Evolutionary conservation across 2,329 filamentous ascomycete genomes (phyloP), one percentile per base, ranked within the genome.

Genomic region (Fusarium euwallaceae): DNA sequence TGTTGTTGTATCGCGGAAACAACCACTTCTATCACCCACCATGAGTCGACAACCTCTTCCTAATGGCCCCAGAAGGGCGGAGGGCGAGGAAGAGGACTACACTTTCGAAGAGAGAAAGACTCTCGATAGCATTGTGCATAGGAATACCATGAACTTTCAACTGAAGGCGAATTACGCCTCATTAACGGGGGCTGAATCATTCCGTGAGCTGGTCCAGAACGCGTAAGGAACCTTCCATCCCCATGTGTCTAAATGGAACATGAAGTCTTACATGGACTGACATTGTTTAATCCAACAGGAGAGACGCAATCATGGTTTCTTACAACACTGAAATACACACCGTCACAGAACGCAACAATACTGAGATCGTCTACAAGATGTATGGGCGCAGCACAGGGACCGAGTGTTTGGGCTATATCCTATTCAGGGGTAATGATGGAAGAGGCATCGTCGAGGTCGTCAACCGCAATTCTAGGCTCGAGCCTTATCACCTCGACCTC

Each of bases 161-260:
- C 34, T 61, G n/a, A 45, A 8, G 11, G 39, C 66, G 7, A 55
- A 17, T 10, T 75, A 72, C 62, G 70, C 68, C 6, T 55, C 64
- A 20, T 77, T 71, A 70, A 48, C 43, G 2, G 64, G 70, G 4
- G 39, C 63, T 12, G 76, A 81, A 63, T 81, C 81, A 6, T 82
- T 83, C 29, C 76, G 80, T 17, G 81, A 82, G 68, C 65, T 82
- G 4, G 71, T 81, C 22, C 80, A 82, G 56, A 82, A 82, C 66
- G 83, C 80, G 82, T 80, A 71, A 34, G 55, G 43, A 56, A 24
- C 12, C 34, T 11, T 24, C 10, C 55, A 39, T 36, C 17, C 55
- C 22, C 20, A 12, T 36, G 20, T n/a, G 17, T 22, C 36, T 34
- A 8, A 36, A 5, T 36, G n/a, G 22, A 48, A 2, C 43, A 27